Conservation (phyloP, 768 basidiomycete species). For the Lactarius quietus region DNA sequence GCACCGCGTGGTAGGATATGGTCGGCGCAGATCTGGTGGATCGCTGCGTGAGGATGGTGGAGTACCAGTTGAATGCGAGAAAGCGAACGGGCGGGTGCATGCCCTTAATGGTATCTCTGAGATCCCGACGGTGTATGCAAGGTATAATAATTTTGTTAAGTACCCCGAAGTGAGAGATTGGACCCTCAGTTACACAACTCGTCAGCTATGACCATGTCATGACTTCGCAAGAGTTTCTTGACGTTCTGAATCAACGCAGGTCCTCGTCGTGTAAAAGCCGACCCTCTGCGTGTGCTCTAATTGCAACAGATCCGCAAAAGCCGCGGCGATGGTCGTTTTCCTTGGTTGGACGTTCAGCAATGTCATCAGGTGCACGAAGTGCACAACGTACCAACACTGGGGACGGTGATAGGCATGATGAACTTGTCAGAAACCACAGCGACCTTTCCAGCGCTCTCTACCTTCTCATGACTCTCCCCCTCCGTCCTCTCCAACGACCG, state of each 20-base stretch:
- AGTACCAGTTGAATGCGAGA: conserved; percentile 77
- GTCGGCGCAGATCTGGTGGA: conserved; percentile 74
- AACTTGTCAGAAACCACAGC: conserved; percentile 36
- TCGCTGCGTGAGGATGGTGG: conserved; percentile 50
- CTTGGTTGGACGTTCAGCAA: conserved; percentile 38
- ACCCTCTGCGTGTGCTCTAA: conserved; percentile 95
- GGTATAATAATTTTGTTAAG: conserved; percentile 45
- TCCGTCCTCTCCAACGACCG: conserved; percentile 55
- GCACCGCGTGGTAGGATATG: conserved; percentile 72
- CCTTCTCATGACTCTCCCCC: conserved; percentile 34
- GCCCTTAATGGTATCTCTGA: conserved; percentile 52
- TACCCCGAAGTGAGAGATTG: not conserved
- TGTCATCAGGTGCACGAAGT: not conserved
- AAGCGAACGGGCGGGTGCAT: conserved; percentile 60
- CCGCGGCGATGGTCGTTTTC: conserved; percentile 82
- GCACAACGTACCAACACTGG: conserved; percentile 76
- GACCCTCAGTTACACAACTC: conserved; percentile 47
- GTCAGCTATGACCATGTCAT: conserved; percentile 88
- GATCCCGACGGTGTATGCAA: conserved; percentile 32
- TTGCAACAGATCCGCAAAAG: conserved; percentile 71
- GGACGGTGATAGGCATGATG: conserved; percentile 85
- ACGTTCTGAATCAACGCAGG: conserved; percentile 73
- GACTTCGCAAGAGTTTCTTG: conserved; percentile 47
- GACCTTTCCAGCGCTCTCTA: conserved; percentile 31
- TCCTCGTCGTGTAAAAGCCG: conserved; percentile 73